Conservation (phyloP, 257 asterid genomes). For the Fraxinus americana region DNA sequence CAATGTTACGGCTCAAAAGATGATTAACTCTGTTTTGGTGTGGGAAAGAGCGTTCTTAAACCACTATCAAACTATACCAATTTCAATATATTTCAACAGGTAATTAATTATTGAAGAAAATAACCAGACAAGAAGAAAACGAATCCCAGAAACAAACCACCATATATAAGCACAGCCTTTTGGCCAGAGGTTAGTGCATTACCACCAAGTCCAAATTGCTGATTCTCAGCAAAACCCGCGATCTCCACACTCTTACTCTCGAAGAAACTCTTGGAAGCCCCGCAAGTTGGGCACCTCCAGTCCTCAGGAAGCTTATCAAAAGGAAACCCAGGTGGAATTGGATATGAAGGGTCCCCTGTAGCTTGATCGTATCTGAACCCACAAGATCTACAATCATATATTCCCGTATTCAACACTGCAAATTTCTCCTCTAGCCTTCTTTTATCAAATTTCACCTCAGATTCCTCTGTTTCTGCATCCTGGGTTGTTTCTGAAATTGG, state of each 20-base stretch:
- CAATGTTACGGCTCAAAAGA: background rate
- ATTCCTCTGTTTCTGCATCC: conserved; percentile 8
- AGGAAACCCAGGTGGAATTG: conserved; percentile 89
- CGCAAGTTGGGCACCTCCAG: conserved; percentile 61
- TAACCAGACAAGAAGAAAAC: conserved; percentile 86
- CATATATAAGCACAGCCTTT: conserved; percentile 83
- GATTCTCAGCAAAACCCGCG: conserved; percentile 93
- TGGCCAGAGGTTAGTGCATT: conserved; percentile 90
- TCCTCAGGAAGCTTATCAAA: conserved; percentile 59
- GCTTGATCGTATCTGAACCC: conserved; percentile 68
- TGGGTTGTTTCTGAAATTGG: conserved; percentile 32
- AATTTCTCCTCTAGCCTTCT: conserved; percentile 82
- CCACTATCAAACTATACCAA: background rate
- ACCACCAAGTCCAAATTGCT: conserved; percentile 95
- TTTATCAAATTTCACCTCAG: conserved; percentile 34
- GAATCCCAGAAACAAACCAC: conserved; percentile 70
- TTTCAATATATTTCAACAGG: background rate
- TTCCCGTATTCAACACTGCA: conserved; percentile 86
- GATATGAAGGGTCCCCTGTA: conserved; percentile 79
- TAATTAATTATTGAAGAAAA: conserved; percentile 63
- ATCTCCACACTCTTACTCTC: conserved; percentile 85
- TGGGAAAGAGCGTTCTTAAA: background rate
- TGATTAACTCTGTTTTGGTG: too few species aligned
- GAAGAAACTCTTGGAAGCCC: conserved; percentile 90
- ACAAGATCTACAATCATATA: conserved; percentile 85